phyloP scores from a whole-genome alignment of 2,329 filamentous ascomycete genomes.

The Rugonectria rugulosa region DNA sequence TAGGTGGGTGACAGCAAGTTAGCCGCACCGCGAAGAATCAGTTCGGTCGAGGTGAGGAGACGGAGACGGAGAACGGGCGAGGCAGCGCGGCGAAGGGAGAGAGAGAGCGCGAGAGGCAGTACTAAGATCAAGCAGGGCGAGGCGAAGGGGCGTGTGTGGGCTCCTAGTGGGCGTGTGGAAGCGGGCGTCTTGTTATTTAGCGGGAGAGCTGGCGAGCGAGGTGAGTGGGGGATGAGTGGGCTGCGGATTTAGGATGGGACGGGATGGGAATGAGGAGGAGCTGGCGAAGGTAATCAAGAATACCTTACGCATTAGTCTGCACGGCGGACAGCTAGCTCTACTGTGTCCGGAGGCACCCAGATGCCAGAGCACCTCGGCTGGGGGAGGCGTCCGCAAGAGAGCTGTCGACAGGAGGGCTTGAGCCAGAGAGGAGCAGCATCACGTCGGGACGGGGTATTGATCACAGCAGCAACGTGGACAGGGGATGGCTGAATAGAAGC shows the following conservation, averaged over 20 bases:
- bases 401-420: neutral
- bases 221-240: constrained; percentile 4
- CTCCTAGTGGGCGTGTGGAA: constrained; percentile 11
- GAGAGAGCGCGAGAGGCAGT: constrained; percentile 7
- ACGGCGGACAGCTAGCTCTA: neutral
- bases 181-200: constrained; percentile 12
- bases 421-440: neutral
- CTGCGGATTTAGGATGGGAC: constrained; percentile 14
- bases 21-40: constrained; percentile 19
- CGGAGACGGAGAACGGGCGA: neutral
- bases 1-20: constrained; percentile 10
- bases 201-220: constrained; percentile 15
- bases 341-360: too few species aligned
- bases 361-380: too few species aligned
- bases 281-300: neutral
- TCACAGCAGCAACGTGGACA: constrained; percentile 2
- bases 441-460: constrained; percentile 5
- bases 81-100: constrained; percentile 5
- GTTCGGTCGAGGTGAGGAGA: constrained; percentile 14
- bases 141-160: constrained; percentile 15
- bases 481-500: constrained; percentile 6
- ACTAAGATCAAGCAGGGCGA: constrained; percentile 3
- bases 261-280: neutral
- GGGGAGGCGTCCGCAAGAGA: neutral
- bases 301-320: too few species aligned